These are phyloP conservation scores for Tylopilus vinaceipallidus DNA, from an alignment of 768 basidiomycete genomes.

Conservation along the genomic window DNA sequence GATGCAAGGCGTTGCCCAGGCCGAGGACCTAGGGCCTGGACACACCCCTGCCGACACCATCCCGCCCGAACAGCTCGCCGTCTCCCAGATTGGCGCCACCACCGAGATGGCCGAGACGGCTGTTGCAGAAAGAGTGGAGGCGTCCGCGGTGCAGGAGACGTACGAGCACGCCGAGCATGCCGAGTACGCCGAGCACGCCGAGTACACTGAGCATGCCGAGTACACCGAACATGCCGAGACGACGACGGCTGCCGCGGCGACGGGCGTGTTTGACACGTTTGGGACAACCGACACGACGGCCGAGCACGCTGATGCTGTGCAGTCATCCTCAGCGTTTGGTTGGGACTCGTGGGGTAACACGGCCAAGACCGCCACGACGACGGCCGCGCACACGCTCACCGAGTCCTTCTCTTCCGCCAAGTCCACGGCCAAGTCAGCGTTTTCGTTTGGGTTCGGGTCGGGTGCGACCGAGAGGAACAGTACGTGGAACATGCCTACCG, in stretches of 20 bases:
- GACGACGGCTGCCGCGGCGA: neutral
- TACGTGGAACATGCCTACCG: neutral
- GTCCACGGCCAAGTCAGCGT: neutral
- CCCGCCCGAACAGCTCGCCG: constrained; percentile 20
- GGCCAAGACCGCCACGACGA: neutral
- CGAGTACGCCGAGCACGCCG: constrained; percentile 5
- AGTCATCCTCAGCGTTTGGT: neutral
- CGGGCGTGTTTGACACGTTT: neutral
- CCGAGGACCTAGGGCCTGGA: constrained; percentile 9
- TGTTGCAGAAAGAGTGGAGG: constrained; percentile 9
- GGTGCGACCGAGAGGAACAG: neutral
- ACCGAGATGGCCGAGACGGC: constrained; percentile 4
- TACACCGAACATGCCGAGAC: neutral
- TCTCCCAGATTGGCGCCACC: neutral
- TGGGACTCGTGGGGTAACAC: constrained; percentile 6
- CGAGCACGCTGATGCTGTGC: neutral
- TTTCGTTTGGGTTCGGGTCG: constrained; percentile 4
- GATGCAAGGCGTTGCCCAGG: neutral
- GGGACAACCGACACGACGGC: constrained; percentile 2
- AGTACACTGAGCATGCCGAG: constrained; percentile 7
- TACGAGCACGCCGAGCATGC: constrained; percentile 2
- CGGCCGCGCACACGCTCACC: neutral
- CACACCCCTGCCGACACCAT: constrained; percentile 30
- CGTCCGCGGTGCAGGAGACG: constrained; percentile 1
- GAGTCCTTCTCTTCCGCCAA: neutral